phyloP scores from a whole-genome alignment of 1,284 basidiomycete genomes.

The Leucoagaricus sp. region DNA sequence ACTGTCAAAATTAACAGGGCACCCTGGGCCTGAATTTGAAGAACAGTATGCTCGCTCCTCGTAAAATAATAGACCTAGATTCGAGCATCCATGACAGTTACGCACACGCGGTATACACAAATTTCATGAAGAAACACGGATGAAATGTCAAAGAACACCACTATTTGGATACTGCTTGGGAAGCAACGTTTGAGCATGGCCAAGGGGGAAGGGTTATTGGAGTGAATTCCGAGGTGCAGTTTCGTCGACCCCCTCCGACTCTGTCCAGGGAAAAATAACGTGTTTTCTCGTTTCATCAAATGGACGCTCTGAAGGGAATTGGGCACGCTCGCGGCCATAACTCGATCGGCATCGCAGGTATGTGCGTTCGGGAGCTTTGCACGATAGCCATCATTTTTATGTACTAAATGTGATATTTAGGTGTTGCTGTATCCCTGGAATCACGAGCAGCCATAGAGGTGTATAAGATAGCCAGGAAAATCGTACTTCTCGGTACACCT shows the following conservation, averaged over 20 bases:
- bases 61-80: too few species aligned
- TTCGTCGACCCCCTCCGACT: too few species aligned
- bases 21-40: too few species aligned
- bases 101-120: conserved; percentile 21
- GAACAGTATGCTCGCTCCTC: too few species aligned
- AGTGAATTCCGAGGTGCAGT: conserved; percentile 76
- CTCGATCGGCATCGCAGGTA: conserved; percentile 65
- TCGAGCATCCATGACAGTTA: too few species aligned
- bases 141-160: conserved; percentile 60
- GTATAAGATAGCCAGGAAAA: conserved; percentile 60
- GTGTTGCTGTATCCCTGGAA: conserved; percentile 68
- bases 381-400: too few species aligned
- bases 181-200: conserved; percentile 61
- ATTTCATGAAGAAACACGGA: conserved; percentile 57
- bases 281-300: conserved; percentile 35
- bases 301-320: conserved; percentile 62
- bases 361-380: background rate
- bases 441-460: conserved; percentile 59
- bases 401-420: too few species aligned
- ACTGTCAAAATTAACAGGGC: too few species aligned
- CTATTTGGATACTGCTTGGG: conserved; percentile 70
- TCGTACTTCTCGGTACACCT: conserved; percentile 78
- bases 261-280: conserved; percentile 4
- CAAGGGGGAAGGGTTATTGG: conserved; percentile 61
- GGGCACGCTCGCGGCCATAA: conserved; percentile 83